Evolutionary conservation across 495 filamentous ascomycete genomes (phyloP).

Genomic region (Penicillium canescens): DNA sequence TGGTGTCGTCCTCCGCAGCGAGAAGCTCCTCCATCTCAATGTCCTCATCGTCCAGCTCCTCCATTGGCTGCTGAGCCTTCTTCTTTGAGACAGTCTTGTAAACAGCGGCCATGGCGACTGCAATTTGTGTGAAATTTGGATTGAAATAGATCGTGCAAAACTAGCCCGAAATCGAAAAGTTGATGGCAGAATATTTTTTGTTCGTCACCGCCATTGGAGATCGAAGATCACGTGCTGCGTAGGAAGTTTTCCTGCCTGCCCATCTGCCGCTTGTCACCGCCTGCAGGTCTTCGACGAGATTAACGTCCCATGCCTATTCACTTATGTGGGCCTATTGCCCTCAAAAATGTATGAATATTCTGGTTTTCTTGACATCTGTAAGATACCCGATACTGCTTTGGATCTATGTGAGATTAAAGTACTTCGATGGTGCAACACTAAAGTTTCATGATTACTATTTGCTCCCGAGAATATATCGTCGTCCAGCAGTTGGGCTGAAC

Average conservation of each 20-base stretch:
- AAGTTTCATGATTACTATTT: no score
- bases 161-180: conserved; percentile 27
- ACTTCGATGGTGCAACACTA: no score
- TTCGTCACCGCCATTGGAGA: conserved; percentile 29
- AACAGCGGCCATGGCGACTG: conserved; percentile 77
- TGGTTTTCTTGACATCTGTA: no score
- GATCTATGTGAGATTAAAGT: no score
- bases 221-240: conserved; percentile 24
- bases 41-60: conserved; percentile 36
- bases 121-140: conserved; percentile 9
- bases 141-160: conserved; percentile 17
- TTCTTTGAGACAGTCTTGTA: conserved; percentile 88
- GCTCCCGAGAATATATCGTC: no score
- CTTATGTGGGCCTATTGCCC: no score
- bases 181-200: conserved; percentile 47
- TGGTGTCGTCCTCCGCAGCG: conserved; percentile 43
- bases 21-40: conserved; percentile 44
- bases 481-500: no score
- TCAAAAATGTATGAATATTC: not conserved
- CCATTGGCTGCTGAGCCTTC: conserved; percentile 33
- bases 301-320: no score
- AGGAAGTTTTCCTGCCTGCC: not conserved
- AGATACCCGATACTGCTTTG: no score
- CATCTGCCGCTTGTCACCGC: conserved; percentile 1
- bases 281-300: not conserved